Base-by-base conservation (phyloP, 192 early-diverging fungal genomes). In the Podila epigama region DNA sequence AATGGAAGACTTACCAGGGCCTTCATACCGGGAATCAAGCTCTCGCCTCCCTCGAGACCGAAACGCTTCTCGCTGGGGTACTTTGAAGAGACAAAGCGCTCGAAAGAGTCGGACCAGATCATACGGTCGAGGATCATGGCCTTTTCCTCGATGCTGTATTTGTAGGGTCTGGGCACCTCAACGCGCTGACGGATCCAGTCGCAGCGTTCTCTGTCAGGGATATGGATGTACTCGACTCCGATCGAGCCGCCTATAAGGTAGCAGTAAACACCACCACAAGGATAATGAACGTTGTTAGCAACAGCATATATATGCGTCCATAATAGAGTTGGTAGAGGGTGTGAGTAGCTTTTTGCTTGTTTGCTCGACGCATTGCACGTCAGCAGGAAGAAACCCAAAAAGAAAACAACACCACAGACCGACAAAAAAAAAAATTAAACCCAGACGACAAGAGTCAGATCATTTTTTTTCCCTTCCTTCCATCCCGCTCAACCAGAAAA, bases 211-310 rank as follows among this genome's bases (percentile, higher is more conserved):
- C 96, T 92, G 84, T 98, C 96, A 51, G 94, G 92, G 79, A 99
- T 99, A 84, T 99, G 97, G 59, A 95, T 95, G 86, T 98, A 99
- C 83, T 99, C 97, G 63, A 97, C 87, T 82, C 96, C 97, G 51
- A 98, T 90, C n/a, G 92, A 88, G 51, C 94, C 92, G 69, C 89
- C 90, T 91, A 68, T 18, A 18, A 22, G 32, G 27, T 0, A 3
- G n/a, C 25, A 35, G 31, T 22, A 58, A 36, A 20, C 20, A 44
- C 15, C 40, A 59, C 31, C 55, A 34, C 20, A 18, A 48, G 25
- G 10, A 22, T 22, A 44, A 44, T 15, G 15, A 22, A 22, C 44
- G 44, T 48, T 48, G 44, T 48, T 8, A 18, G 44, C 15, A 20
- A 18, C n/a, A n/a, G n/a, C n/a, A n/a, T n/a, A n/a, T n/a, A n/a